A percentile compares a stretch with the other conserved stretches of the same genome.
Conservation (phyloP, 2,329 filamentous ascomycete genomes). For the Phialemoniopsis sp. region DNA sequence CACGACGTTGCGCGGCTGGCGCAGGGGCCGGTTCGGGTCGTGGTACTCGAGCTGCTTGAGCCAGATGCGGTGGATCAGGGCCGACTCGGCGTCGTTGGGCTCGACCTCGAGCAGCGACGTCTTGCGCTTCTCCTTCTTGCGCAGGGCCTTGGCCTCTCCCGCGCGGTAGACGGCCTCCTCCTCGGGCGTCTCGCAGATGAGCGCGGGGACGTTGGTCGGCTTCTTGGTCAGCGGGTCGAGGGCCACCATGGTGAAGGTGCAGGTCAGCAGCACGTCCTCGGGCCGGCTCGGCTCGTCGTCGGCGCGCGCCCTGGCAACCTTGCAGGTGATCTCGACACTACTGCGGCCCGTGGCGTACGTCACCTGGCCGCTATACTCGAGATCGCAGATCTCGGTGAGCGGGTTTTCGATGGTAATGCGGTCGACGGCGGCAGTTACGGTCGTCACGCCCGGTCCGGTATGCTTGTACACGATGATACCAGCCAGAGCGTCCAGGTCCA, state of each 20-base stretch:
- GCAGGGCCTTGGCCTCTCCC: conserved; percentile 54
- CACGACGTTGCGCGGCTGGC: conserved; percentile 37
- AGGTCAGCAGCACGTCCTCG: conserved; percentile 39
- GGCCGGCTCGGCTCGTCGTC: conserved; percentile 47
- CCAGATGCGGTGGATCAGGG: conserved; percentile 72
- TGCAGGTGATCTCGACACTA: conserved; percentile 70
- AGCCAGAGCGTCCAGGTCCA: conserved; percentile 76
- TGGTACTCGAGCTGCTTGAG: conserved; percentile 62
- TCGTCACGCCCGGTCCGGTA: conserved; percentile 50
- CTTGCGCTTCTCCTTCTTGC: conserved; percentile 60
- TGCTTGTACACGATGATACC: conserved; percentile 72
- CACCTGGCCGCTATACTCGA: conserved; percentile 61
- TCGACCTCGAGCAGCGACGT: conserved; percentile 62
- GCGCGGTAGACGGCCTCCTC: conserved; percentile 60
- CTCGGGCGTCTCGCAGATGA: conserved; percentile 55
- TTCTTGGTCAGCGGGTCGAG: conserved; percentile 65
- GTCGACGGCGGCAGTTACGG: conserved; percentile 45
- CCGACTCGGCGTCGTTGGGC: conserved; percentile 67
- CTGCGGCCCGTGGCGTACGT: conserved; percentile 69
- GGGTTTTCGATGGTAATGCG: conserved; percentile 60
- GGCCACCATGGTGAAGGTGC: conserved; percentile 72
- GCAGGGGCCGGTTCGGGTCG: conserved; percentile 22
- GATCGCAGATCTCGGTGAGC: conserved; percentile 72
- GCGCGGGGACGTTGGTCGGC: conserved; percentile 53
- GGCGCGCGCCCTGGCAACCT: conserved; percentile 63